Conservation (phyloP, 2,329 filamentous ascomycete species). For the Microsporum canis region DNA sequence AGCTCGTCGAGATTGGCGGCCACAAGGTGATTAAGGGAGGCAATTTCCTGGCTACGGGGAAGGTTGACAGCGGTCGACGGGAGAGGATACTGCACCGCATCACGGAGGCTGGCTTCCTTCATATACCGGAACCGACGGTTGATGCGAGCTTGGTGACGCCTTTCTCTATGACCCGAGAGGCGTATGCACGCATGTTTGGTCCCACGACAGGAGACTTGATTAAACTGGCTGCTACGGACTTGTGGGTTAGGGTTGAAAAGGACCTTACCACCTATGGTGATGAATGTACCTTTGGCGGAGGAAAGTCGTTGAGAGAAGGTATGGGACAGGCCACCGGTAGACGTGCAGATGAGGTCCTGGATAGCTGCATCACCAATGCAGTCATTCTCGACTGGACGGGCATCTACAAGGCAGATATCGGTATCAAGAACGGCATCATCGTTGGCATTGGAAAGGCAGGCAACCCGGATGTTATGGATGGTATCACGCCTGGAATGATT, state of each 20-base stretch:
- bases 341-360: constrained; percentile 58
- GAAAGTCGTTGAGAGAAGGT: constrained; percentile 84
- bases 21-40: constrained; percentile 70
- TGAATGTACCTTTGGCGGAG: constrained; percentile 89
- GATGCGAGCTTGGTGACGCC: constrained; percentile 47
- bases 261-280: constrained; percentile 80
- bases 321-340: constrained; percentile 87
- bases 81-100: constrained; percentile 58
- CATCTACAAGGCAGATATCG: constrained; percentile 95
- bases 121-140: constrained; percentile 54
- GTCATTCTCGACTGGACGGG: constrained; percentile 83
- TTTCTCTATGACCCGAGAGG: constrained; percentile 61
- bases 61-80: constrained; percentile 51
- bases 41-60: constrained; percentile 65
- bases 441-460: constrained; percentile 87
- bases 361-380: constrained; percentile 81
- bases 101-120: constrained; percentile 64
- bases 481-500: constrained; percentile 64
- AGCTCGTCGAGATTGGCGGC: constrained; percentile 77
- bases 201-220: constrained; percentile 83
- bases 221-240: constrained; percentile 66
- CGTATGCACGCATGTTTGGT: constrained; percentile 83
- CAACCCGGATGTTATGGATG: constrained; percentile 95
- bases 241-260: constrained; percentile 84
- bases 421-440: constrained; percentile 77